Base-by-base conservation (phyloP, 345 rosid species). In the Gossypium turneri region DNA sequence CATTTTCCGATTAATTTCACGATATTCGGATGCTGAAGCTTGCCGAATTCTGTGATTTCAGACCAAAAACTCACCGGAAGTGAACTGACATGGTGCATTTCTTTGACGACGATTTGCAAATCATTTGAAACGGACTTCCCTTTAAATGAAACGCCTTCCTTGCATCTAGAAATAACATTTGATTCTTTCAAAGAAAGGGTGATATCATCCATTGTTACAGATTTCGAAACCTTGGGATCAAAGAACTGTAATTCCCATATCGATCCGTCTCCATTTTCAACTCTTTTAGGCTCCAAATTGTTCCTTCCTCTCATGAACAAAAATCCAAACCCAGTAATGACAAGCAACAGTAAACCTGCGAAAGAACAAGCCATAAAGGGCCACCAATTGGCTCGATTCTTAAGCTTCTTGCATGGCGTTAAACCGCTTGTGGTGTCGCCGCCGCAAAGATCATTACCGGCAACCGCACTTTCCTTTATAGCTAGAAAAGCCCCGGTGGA, bases 401-500 rank as follows among this genome's bases (percentile, higher is more conserved):
- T 84, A 56, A 60, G 51, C 27, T 53, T 74, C 68, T 79, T 82
- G 83, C 98, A 94, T 50, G 88, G 88, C 4, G 89, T 88, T 67
- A 94, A 78, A n/a, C 90, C 88, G 34, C 73, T 79, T 2, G 68
- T 48, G 8, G 70, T 38, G 20, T 74, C 83, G 11, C 89, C 86
- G 10, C 87, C 81, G 56, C 98, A 94, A 1, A 94, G 97, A 78
- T 82, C 44, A 52, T 89, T 94, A 12, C 97, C 98, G 0, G 78
- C 76, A 6, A 94, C 87, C 0, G 97, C 83, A 38, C 87, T 92
- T 48, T 82, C 84, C 41, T 90, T 92, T 70, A 94, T 89, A 12
- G 91, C 94, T 16, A 92, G 87, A 86, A 94, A 94, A 1, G 84
- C 94, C 57, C 90, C 97, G 0, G 88, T 90, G 17, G 73, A 47